Base-by-base conservation (phyloP, 305 asterid species). In the Striga hermonthica region DNA sequence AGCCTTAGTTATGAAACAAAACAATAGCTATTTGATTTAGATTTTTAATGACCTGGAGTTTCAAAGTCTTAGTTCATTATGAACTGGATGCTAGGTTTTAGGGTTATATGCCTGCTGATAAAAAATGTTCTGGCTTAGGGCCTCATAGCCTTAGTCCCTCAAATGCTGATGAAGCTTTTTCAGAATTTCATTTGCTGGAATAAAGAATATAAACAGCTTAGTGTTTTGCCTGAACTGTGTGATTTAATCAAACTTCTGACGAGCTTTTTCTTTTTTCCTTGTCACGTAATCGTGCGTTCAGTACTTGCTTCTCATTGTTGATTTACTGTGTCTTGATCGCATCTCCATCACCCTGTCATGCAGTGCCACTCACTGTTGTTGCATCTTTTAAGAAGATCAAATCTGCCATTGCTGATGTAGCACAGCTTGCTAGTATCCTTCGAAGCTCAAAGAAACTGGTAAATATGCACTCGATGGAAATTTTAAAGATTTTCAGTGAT, bases 301-400 rank as follows among this genome's bases (percentile, higher is more conserved):
- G 5, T 41, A 52, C 11, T n/a, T 57, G 11, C 49, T 65, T 68
- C 36, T 22, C 12, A 6, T 22, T 49, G 62, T 35, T 65, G 28
- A 3, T 47, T 55, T 22, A 22, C 56, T 49, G 53, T 41, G 39
- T 50, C 70, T 37, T 69, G 45, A 57, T 65, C 65, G 48, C 48
- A 59, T 66, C 6, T 28, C 59, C 60, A 48, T 59, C 55, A 14
- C 57, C 54, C 45, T 72, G 59, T 64, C 36, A 44, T 75, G 72
- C 59, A 89, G 96, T 86, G 57, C 92, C 96, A 9, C 74, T 89
- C 45, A 77, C 95, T 36, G 88, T 82, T 55, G 90, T 89, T 55
- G 86, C 89, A 57, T 84, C 95, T 52, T 86, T 86, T 68, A 89
- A 89, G 86, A 89, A 86, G 83, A 84, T 86, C 37, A 89, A 83